Conservation (phyloP, 2,329 filamentous ascomycete genomes). For the Trichoderma sp. region DNA sequence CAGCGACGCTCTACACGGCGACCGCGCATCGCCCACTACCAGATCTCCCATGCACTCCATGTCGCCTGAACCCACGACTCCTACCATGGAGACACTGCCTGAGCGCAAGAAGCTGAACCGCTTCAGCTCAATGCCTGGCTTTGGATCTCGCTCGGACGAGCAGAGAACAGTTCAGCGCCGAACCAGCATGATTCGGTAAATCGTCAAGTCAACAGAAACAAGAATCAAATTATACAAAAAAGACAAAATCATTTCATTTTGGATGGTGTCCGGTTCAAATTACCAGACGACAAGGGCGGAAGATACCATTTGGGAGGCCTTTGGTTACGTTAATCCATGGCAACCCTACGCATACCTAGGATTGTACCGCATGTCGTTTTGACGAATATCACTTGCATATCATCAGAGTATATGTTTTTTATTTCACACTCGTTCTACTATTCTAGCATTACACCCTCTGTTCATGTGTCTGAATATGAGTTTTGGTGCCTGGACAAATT, state of each 20-base stretch:
- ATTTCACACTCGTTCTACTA: slow-evolving; percentile 10
- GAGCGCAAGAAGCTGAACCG: slow-evolving; percentile 55
- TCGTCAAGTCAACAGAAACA: not conserved
- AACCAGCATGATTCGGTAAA: slow-evolving; percentile 43
- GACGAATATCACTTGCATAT: slow-evolving; percentile 21
- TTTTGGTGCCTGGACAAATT: not conserved
- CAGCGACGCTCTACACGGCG: slow-evolving; percentile 43
- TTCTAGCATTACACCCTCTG: not conserved
- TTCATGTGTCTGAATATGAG: not conserved
- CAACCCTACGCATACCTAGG: not conserved
- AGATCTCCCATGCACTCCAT: slow-evolving; percentile 31
- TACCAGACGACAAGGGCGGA: slow-evolving; percentile 26
- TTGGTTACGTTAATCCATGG: slow-evolving; percentile 24
- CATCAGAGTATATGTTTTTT: slow-evolving; percentile 20
- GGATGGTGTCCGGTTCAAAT: slow-evolving; percentile 32
- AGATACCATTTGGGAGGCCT: slow-evolving; percentile 17
- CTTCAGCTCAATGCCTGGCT: slow-evolving; percentile 59
- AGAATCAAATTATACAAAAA: slow-evolving; percentile 21
- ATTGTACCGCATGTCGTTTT: slow-evolving; percentile 1
- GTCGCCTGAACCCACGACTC: slow-evolving; percentile 27
- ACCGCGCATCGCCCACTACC: slow-evolving; percentile 30
- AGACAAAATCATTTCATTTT: slow-evolving; percentile 8
- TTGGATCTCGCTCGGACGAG: slow-evolving; percentile 45
- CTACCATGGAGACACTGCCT: slow-evolving; percentile 33
- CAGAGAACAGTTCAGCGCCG: slow-evolving; percentile 45